Conservation (phyloP, 306 rosid genomes). For the Vigna trinervia region DNA sequence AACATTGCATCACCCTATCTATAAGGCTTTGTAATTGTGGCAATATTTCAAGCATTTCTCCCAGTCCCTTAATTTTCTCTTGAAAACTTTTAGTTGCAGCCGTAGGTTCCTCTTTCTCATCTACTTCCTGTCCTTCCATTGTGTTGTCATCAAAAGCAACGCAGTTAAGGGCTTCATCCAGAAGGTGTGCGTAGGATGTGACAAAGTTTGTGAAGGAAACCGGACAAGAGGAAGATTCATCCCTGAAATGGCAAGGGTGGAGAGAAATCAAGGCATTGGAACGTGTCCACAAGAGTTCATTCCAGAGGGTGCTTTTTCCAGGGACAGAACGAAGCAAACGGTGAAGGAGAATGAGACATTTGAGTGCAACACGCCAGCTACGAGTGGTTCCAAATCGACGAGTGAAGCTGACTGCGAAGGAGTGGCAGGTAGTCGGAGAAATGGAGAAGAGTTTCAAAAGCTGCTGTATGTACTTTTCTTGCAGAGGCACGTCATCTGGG, state of each 20-base stretch:
- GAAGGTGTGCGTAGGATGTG: conserved; percentile 63
- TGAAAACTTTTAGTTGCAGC: conserved; percentile 32
- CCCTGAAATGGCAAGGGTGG: conserved; percentile 61
- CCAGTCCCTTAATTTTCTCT: conserved; percentile 57
- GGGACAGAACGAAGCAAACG: conserved; percentile 72
- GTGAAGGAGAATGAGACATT: conserved; percentile 82
- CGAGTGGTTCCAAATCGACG: conserved; percentile 71
- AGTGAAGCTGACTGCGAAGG: conserved; percentile 64
- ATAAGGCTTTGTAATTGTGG: conserved; percentile 71
- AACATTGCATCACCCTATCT: conserved; percentile 73
- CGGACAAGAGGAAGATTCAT: conserved; percentile 38
- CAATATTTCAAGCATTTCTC: conserved; percentile 58
- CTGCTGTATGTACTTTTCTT: conserved; percentile 62
- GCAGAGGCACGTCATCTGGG: conserved; percentile 65
- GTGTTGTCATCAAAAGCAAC: conserved; percentile 40
- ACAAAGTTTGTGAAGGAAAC: conserved; percentile 56
- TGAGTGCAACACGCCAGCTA: conserved; percentile 83
- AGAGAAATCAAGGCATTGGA: conserved; percentile 67
- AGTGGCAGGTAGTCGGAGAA: conserved; percentile 61
- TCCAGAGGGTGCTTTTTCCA: conserved; percentile 44
- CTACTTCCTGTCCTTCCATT: neutral
- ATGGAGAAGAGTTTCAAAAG: conserved; percentile 67
- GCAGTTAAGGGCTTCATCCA: conserved; percentile 65
- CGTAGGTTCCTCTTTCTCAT: neutral
- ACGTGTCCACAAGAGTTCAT: conserved; percentile 60